Conservation (phyloP, 2,329 filamentous ascomycete species). For the Cercospora sp. region DNA sequence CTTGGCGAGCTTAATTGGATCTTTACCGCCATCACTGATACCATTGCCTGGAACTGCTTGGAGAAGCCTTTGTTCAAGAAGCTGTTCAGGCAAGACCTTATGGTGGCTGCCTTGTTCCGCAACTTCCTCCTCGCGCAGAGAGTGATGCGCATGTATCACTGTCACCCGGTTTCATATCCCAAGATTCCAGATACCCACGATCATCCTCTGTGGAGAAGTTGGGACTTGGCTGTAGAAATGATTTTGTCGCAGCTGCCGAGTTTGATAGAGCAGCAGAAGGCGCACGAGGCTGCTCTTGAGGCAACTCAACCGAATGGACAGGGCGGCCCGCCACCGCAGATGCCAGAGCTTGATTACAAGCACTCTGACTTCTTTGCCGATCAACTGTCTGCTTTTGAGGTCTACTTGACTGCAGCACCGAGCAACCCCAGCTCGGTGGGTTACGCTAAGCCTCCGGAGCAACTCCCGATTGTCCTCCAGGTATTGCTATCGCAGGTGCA, state of each 20-base stretch:
- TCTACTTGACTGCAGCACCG: slow-evolving; percentile 89
- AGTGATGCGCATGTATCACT: slow-evolving; percentile 95
- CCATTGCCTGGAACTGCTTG: slow-evolving; percentile 95
- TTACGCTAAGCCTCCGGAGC: slow-evolving; percentile 70
- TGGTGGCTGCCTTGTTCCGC: slow-evolving; percentile 96
- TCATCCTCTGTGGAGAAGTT: slow-evolving; percentile 93
- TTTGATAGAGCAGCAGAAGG: slow-evolving; percentile 73
- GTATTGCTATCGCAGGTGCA: slow-evolving; percentile 96
- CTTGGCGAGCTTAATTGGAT: slow-evolving; percentile 98
- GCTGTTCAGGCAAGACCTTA: slow-evolving; percentile 93
- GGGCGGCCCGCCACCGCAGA: slow-evolving; percentile 24
- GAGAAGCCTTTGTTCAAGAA: slow-evolving; percentile 91
- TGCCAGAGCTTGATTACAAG: slow-evolving; percentile 76
- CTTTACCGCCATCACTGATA: slow-evolving; percentile 97
- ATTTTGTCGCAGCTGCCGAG: slow-evolving; percentile 85
- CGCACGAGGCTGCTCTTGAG: slow-evolving; percentile 45
- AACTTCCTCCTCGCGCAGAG: slow-evolving; percentile 94
- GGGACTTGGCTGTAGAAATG: slow-evolving; percentile 96
- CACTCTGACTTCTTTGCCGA: slow-evolving; percentile 97
- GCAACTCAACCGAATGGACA: slow-evolving; percentile 17
- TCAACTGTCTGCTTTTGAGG: slow-evolving; percentile 94
- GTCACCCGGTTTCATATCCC: slow-evolving; percentile 88
- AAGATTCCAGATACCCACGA: slow-evolving; percentile 92
- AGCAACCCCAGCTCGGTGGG: slow-evolving; percentile 79
- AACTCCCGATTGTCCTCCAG: slow-evolving; percentile 92